Evolutionary conservation across 805 yeast genomes (phyloP).

Genomic region (Kodamaea leandrae): DNA sequence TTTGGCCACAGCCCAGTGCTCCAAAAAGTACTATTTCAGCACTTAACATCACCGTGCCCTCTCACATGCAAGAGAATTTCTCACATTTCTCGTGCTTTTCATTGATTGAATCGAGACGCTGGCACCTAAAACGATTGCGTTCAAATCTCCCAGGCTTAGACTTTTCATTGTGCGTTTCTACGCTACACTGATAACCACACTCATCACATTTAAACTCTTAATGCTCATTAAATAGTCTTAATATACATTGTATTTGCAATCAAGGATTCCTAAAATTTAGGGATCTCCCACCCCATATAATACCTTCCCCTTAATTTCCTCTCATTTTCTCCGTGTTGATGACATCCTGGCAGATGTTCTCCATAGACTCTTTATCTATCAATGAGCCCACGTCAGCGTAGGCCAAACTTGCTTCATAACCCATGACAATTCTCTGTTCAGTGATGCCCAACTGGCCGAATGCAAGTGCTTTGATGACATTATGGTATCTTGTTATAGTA

Average conservation of each 20-base stretch:
- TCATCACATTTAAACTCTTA: no score
- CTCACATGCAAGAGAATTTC: no score
- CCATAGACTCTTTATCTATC: constrained; percentile 65
- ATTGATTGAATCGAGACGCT: no score
- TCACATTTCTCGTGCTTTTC: no score
- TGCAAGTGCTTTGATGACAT: constrained; percentile 80
- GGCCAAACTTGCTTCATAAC: constrained; percentile 87
- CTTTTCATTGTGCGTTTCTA: no score
- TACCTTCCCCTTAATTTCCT: constrained; percentile 35
- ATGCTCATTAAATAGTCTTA: no score
- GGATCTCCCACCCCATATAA: not conserved
- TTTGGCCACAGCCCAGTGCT: no score
- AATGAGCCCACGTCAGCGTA: constrained; percentile 49
- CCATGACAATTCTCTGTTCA: constrained; percentile 72
- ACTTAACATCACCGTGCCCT: no score
- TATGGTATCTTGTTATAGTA: constrained; percentile 80
- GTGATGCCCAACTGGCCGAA: constrained; percentile 83
- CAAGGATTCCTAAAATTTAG: not conserved
- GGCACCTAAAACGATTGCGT: no score
- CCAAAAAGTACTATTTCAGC: no score
- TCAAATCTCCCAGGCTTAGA: no score
- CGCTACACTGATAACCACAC: constrained; percentile 1
- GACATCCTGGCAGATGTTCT: constrained; percentile 68
- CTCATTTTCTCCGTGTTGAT: constrained; percentile 73
- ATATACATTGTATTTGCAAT: no score